These are phyloP conservation scores for Phytophthora niederhauseri DNA, from an alignment of 352 stramenopile genomes.

Conservation along the genomic window DNA sequence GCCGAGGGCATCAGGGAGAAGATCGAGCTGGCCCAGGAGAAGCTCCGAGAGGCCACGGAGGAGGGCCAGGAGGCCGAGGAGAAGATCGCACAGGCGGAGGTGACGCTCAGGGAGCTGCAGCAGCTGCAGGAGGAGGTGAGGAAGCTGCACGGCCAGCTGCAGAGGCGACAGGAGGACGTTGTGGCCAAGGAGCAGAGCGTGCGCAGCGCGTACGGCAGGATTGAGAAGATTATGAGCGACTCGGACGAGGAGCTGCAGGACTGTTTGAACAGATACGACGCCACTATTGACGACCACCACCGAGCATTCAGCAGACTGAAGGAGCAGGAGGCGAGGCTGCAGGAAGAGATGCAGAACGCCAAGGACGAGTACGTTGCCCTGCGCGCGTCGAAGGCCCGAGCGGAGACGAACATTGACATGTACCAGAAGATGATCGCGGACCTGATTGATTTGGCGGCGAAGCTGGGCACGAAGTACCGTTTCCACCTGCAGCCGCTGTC, in stretches of 20 bases:
- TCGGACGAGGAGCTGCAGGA: conserved; percentile 61
- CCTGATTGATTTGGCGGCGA: conserved; percentile 48
- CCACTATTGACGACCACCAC: conserved; percentile 52
- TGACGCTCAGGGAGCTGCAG: conserved; percentile 65
- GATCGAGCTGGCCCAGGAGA: conserved; percentile 52
- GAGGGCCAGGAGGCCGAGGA: conserved; percentile 42
- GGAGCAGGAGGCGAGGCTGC: conserved; percentile 35
- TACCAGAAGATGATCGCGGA: conserved; percentile 47
- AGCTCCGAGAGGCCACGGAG: conserved; percentile 45
- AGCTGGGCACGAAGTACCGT: conserved; percentile 61
- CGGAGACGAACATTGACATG: conserved; percentile 60
- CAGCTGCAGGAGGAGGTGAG: conserved; percentile 52
- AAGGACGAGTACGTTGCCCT: conserved; percentile 48
- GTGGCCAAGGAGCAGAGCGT: conserved; percentile 48
- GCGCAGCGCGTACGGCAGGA: conserved; percentile 47
- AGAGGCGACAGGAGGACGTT: conserved; percentile 44
- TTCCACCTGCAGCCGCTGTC: conserved; percentile 61
- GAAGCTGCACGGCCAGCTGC: conserved; percentile 37
- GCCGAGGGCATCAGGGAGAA: conserved; percentile 60
- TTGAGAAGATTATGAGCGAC: conserved; percentile 77
- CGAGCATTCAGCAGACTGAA: conserved; percentile 40
- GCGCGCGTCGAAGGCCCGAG: conserved; percentile 40
- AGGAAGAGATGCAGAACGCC: conserved; percentile 32
- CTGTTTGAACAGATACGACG: conserved; percentile 64
- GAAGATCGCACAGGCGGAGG: conserved; percentile 48